Evolutionary conservation across 2,329 filamentous ascomycete species (phyloP), one percentile per base, ranked within the genome.

Genomic region (Nemania sp.): DNA sequence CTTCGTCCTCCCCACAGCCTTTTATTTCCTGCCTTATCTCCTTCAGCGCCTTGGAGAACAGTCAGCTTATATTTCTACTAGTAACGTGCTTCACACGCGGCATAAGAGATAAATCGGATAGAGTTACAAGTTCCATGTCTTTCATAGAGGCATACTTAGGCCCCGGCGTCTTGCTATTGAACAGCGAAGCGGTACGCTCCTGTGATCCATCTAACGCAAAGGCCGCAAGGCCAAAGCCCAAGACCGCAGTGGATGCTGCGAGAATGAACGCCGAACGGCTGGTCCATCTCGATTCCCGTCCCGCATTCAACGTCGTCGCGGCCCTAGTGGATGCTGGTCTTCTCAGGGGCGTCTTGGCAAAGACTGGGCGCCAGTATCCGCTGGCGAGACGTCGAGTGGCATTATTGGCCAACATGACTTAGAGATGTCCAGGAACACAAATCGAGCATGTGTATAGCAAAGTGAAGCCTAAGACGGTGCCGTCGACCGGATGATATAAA

Each of bases 1-100:
- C 82, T 43, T 82, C 77, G 14, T 74, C 64, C 17, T 65, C 66
- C 12, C 61, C 65, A 1, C 45, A 49, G 2, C 33, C 64, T 42
- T 70, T 68, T 51, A 77, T 66, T 61, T 73, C 69, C n/a, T 64
- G 62, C 6, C 78, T 77, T 50, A 87, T 86, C 58, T 82, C 78
- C 37, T 69, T 64, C 39, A 86, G 70, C 0, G 83, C 82, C 83
- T 84, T 40, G 6, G n/a, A 26, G 23, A 9, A 46, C 24, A n/a
- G 23, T 63, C 51, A 43, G 36, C 33, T 6, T 24, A 20, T 15
- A 15, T 9, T 20, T 8, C 23, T 42, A 23, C 6, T 24, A 28
- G 7, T 11, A 41, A 6, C 26, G 34, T 14, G 12, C 7, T 17
- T 12, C 49, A 39, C n/a, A 37, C 30, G 42, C 17, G 12, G 12